These are phyloP conservation scores for Jaapia argillacea DNA, from an alignment of 768 basidiomycete genomes.

Conservation along the genomic window DNA sequence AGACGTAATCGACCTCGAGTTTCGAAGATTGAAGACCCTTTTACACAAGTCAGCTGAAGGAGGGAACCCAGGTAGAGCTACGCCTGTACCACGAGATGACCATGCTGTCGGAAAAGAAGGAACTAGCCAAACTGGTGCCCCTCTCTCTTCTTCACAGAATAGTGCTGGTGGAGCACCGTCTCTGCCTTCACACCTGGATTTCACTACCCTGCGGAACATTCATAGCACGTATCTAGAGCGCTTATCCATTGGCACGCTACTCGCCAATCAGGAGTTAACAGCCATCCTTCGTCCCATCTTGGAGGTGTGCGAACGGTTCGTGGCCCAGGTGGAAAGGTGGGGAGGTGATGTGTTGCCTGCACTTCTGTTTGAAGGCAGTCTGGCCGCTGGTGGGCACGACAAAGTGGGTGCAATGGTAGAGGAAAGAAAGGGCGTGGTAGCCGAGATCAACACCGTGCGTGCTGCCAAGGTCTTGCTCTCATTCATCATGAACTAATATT, in stretches of 20 bases:
- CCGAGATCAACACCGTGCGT: conserved; percentile 70
- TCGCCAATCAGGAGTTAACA: conserved; percentile 57
- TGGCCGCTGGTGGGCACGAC: conserved; percentile 40
- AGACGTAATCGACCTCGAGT: conserved; percentile 84
- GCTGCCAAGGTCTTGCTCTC: not conserved
- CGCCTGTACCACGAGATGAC: not conserved
- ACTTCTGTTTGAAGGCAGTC: conserved; percentile 70
- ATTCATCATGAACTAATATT: not conserved
- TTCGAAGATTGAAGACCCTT: conserved; percentile 48
- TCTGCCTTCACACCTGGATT: conserved; percentile 48
- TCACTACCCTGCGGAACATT: conserved; percentile 75
- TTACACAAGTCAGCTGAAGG: conserved; percentile 11
- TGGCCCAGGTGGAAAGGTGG: conserved; percentile 87
- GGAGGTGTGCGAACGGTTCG: conserved; percentile 78
- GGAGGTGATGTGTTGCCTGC: conserved; percentile 85
- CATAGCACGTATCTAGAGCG: conserved; percentile 77
- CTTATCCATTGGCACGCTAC: conserved; percentile 67
- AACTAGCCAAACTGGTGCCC: no score
- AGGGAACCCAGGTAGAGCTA: conserved; percentile 13
- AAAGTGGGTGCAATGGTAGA: conserved; percentile 64
- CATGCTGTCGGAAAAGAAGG: not conserved
- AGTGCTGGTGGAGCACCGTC: not conserved
- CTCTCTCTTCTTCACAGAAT: no score
- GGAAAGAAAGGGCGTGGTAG: conserved; percentile 57
- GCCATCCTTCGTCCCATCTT: conserved; percentile 61